phyloP scores from a whole-genome alignment of 2,329 filamentous ascomycete species.

The Botrytis elliptica region DNA sequence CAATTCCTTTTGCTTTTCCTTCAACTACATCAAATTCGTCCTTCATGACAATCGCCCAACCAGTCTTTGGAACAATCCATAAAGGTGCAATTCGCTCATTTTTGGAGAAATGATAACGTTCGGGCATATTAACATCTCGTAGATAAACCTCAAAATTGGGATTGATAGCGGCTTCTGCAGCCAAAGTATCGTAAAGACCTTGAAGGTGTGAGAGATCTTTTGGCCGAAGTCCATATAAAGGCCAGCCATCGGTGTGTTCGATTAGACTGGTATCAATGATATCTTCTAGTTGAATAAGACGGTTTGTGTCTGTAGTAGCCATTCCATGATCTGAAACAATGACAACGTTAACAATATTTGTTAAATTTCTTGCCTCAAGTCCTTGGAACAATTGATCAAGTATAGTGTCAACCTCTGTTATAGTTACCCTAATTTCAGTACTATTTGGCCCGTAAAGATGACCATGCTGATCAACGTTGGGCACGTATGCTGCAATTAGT shows the following conservation, averaged over 20 bases:
- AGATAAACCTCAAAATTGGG: constrained; percentile 84
- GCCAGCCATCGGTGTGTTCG: constrained; percentile 90
- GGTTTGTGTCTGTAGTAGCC: constrained; percentile 81
- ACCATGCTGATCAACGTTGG: constrained; percentile 83
- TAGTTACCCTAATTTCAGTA: constrained; percentile 80
- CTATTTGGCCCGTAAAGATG: constrained; percentile 92
- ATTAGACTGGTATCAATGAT: constrained; percentile 75
- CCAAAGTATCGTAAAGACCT: constrained; percentile 62
- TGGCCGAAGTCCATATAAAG: constrained; percentile 82
- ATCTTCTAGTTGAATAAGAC: constrained; percentile 87
- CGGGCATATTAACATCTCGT: constrained; percentile 82
- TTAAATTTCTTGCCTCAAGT: constrained; percentile 78
- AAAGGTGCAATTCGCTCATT: constrained; percentile 90
- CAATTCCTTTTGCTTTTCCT: constrained; percentile 59
- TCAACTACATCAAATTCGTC: constrained; percentile 73
- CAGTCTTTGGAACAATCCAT: constrained; percentile 89
- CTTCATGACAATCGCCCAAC: constrained; percentile 86
- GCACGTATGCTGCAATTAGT: constrained; percentile 91
- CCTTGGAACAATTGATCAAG: constrained; percentile 73
- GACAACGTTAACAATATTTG: constrained; percentile 85
- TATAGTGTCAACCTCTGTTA: constrained; percentile 79
- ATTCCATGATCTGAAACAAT: constrained; percentile 98
- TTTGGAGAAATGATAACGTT: constrained; percentile 84
- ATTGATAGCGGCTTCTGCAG: constrained; percentile 56
- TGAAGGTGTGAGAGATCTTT: constrained; percentile 66